Base-by-base conservation (phyloP, 768 basidiomycete species). In the button mushroom (Agaricus bisporus) region DNA sequence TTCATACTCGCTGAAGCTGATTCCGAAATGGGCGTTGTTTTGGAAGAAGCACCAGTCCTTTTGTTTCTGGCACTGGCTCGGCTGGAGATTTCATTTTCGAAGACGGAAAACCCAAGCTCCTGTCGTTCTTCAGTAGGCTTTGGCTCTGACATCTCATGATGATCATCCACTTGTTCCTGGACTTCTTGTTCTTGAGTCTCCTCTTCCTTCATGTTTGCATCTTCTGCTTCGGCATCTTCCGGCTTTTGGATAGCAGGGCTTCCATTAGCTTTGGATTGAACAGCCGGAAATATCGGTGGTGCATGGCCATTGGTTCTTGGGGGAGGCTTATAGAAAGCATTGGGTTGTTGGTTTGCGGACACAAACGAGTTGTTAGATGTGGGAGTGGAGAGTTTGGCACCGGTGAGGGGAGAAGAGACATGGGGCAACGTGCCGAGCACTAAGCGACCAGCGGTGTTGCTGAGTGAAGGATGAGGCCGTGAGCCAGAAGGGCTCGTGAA, bases 291-390 rank as follows among this genome's bases (percentile, higher is more conserved):
- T 0, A 63, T 58, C 11, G 65, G 63, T 55, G 72, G 72, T n/a
- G 70, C 15, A 58, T 59, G 56, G 61, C 63, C 1, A 64, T 50
- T 10, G 66, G 58, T 3, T 80, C 76, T 0, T 82, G 84, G 36
- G 76, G 72, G 61, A 32, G 53, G 53, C 11, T 37, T 54, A 43
- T 81, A 88, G 63, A 88, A 88, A 4, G 86, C 86, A 57, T 88
- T 88, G 20, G 71, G 74, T 8, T 76, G 73, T 29, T 70, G 71
- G 47, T 75, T 76, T 1, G 85, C 83, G 1, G 76, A 73, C 6
- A 74, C 71, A 51, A 83, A 80, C 2, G 61, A 48, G 25, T 63
- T 59, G 11, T 51, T 58, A 25, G 57, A 39, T 11, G 58, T 53
- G 17, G 58, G 52, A 14, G 56, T 36, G 25, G 66, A 58, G 46